phyloP scores from a whole-genome alignment of 1,284 basidiomycete genomes.

The Tylopilus orsonianus region DNA sequence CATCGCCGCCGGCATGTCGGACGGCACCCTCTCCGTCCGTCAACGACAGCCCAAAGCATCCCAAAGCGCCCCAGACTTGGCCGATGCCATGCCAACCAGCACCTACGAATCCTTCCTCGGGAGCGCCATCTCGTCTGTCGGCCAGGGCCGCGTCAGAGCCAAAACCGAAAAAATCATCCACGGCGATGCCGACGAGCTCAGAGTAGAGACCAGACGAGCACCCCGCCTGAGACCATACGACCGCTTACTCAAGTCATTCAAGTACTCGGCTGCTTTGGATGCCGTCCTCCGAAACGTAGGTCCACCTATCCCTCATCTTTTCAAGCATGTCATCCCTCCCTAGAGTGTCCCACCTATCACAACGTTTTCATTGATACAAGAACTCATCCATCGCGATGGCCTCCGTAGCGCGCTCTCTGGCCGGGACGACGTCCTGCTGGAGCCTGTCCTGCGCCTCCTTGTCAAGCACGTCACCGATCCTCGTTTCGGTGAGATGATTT shows the following conservation, averaged over 20 bases:
- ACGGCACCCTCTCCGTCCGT: conserved; percentile 91
- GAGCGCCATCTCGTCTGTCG: conserved; percentile 50
- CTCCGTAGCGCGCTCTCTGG: conserved; percentile 84
- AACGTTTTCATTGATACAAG: conserved; percentile 90
- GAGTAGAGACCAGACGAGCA: conserved; percentile 71
- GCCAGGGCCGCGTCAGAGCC: conserved; percentile 56
- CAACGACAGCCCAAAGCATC: conserved; percentile 77
- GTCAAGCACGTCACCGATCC: conserved; percentile 88
- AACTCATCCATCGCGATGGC: conserved; percentile 92
- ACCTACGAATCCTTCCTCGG: conserved; percentile 77
- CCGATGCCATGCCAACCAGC: conserved; percentile 52
- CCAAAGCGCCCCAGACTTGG: conserved; percentile 51
- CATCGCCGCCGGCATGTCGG: conserved; percentile 94
- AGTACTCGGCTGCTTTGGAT: conserved; percentile 93
- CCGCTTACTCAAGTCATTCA: conserved; percentile 86
- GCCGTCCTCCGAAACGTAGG: conserved; percentile 84
- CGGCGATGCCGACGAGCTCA: conserved; percentile 68
- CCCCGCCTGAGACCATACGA: conserved; percentile 88
- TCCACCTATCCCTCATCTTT: conserved; percentile 13
- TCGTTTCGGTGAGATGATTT: conserved; percentile 86
- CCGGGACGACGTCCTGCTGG: conserved; percentile 91
- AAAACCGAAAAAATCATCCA: conserved; percentile 50
- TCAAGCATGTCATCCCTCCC: conserved; percentile 10
- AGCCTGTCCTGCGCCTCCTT: conserved; percentile 86
- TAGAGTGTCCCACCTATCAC: conserved; percentile 81